phyloP scores from a whole-genome alignment of 371 early-diverging fungal genomes.

The Quaeritorhiza haematococci region DNA sequence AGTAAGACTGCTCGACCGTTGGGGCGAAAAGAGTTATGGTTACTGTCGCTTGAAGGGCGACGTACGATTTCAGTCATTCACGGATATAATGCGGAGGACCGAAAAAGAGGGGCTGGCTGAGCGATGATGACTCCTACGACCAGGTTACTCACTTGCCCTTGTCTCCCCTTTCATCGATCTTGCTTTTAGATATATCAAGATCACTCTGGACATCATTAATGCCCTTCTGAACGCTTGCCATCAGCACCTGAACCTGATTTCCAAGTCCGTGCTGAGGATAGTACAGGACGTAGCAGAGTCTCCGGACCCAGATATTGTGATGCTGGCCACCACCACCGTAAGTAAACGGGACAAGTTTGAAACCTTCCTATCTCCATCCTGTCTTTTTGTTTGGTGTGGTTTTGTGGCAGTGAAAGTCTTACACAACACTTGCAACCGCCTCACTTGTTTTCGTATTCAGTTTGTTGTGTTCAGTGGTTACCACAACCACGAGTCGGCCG shows the following conservation, averaged over 20 bases:
- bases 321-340: conserved; percentile 53
- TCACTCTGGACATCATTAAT: conserved; percentile 65
- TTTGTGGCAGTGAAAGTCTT: conserved; percentile 28
- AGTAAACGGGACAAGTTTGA: too few species aligned
- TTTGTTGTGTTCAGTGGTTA: conserved; percentile 65
- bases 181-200: conserved; percentile 16
- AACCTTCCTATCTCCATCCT: too few species aligned
- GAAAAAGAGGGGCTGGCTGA: too few species aligned
- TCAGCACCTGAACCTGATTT: conserved; percentile 73
- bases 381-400: not conserved
- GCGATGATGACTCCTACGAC: too few species aligned
- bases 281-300: conserved; percentile 50
- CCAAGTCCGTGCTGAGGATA: conserved; percentile 64
- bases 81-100: too few species aligned
- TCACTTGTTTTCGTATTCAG: conserved; percentile 36
- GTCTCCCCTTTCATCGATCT: too few species aligned
- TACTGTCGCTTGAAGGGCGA: too few species aligned
- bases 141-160: too few species aligned
- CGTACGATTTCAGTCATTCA: too few species aligned
- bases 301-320: conserved; percentile 35
- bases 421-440: conserved; percentile 8
- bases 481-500: conserved; percentile 59
- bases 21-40: too few species aligned
- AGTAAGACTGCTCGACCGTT: not conserved
- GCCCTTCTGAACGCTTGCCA: conserved; percentile 68